Evolutionary conservation across 2,329 filamentous ascomycete species (phyloP).

Genomic region (Cryphonectria parasitica): DNA sequence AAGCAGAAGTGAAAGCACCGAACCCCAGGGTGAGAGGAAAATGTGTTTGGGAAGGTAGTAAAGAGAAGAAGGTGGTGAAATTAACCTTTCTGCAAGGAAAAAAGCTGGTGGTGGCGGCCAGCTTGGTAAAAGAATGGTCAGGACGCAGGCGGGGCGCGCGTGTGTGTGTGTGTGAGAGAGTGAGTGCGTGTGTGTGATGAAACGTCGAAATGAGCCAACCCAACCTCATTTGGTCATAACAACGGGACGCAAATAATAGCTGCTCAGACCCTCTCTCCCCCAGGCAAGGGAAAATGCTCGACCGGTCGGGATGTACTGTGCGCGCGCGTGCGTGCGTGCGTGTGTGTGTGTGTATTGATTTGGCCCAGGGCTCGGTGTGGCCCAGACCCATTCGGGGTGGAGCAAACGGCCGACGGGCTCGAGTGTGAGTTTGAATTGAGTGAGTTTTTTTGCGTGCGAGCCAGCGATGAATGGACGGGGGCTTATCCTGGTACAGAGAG

Average conservation of each 20-base stretch:
- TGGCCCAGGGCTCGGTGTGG: constrained; percentile 23
- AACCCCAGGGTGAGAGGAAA: constrained; percentile 23
- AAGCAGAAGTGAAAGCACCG: constrained; percentile 22
- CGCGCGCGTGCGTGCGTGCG: too few species aligned
- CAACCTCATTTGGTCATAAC: constrained; percentile 52
- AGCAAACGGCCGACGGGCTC: constrained; percentile 20
- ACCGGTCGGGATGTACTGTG: constrained; percentile 31
- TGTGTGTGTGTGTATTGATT: constrained; percentile 1
- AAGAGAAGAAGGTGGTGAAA: constrained; percentile 37
- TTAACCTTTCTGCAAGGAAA: constrained; percentile 44
- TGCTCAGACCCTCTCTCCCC: constrained; percentile 31
- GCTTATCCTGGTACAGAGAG: constrained; percentile 20
- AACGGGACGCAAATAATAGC: constrained; percentile 38
- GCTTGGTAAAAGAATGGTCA: constrained; percentile 45
- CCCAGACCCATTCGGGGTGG: constrained; percentile 29
- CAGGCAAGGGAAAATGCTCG: constrained; percentile 36
- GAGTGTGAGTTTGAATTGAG: neutral
- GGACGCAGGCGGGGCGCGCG: constrained; percentile 47
- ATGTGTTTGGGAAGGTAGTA: constrained; percentile 16
- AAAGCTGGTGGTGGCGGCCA: constrained; percentile 53
- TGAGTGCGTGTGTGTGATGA: constrained; percentile 36
- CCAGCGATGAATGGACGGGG: constrained; percentile 20
- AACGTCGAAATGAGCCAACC: constrained; percentile 47
- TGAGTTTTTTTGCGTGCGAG: constrained; percentile 9
- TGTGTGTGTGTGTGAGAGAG: neutral